phyloP scores from a whole-genome alignment of 192 early-diverging fungal species.

The Phycomyces nitens region DNA sequence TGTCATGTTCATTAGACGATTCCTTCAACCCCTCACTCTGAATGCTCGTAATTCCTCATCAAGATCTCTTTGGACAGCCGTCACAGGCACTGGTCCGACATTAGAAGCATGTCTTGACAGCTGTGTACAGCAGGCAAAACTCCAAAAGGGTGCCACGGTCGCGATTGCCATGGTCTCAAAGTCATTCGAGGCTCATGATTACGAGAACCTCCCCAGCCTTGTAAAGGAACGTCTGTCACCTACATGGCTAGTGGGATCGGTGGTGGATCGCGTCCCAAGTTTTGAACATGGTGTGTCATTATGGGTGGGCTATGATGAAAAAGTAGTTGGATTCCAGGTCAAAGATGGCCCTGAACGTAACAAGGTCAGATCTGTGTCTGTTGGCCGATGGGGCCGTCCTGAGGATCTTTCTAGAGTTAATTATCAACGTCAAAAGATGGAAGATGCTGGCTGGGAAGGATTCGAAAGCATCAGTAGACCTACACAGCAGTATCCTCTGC shows the following conservation, averaged over 20 bases:
- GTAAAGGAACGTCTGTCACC: constrained; percentile 11
- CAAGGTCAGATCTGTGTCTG: constrained; percentile 27
- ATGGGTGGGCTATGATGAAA: constrained; percentile 21
- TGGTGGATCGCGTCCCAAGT: constrained; percentile 31
- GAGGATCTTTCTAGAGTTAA: constrained; percentile 24
- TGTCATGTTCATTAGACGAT: background rate
- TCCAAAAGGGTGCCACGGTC: background rate
- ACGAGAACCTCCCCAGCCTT: background rate
- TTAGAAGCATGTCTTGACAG: constrained; percentile 17
- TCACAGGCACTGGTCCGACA: constrained; percentile 4
- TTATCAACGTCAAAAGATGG: constrained; percentile 19
- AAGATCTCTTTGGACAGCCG: constrained; percentile 14
- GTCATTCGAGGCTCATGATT: constrained; percentile 21
- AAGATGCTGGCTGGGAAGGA: constrained; percentile 26
- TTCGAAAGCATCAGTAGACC: constrained; percentile 29
- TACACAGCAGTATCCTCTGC: constrained; percentile 4
- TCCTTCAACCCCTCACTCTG: background rate
- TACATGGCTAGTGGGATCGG: constrained; percentile 15
- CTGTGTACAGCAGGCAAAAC: background rate
- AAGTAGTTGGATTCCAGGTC: constrained; percentile 17
- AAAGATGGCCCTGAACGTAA: constrained; percentile 17
- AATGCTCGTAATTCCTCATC: background rate
- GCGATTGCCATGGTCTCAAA: constrained; percentile 25
- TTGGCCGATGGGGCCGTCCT: constrained; percentile 34
- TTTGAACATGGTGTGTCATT: constrained; percentile 30